Evolutionary conservation across 1,284 basidiomycete genomes (phyloP), one percentile per base, ranked within the genome.

Genomic region (Rhizopogon hawkerae): DNA sequence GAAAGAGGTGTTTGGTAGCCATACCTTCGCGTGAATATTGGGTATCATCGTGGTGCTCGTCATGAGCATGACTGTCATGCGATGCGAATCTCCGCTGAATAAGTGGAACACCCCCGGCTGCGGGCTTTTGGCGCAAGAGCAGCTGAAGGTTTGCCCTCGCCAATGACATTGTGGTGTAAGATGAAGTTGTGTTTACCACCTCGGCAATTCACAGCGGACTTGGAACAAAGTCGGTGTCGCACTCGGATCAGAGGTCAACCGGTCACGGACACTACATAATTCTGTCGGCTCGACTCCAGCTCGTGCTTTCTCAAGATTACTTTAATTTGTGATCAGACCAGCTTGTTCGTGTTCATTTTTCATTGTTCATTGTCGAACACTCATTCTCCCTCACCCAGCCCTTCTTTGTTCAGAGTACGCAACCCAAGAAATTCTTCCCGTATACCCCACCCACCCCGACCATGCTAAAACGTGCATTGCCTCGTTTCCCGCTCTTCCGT

Each of bases 21-120:
- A 50, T 52, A 82, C 84, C 75, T 77, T 87, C 83, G 53, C 70
- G 68, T 24, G 74, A 71, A 60, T 80, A 78, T n/a, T 70, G 60
- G 29, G 71, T 68, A 38, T 58, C 58, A 53, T 76, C 74, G 24
- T 59, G 42, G 18, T 66, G 54, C 47, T 70, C 69, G 38, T 66
- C 67, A 55, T 72, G 56, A 26, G 62, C 49, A 52, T 71, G 65
- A 37, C 61, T 54, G 18, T 53, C 51, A 33, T 66, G 54, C 33
- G 77, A 75, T 16, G 69, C 66, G 48, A 67, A 61, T 58, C 77
- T 67, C 49, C 65, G 60, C 42, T 65, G 70, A 35, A 61, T 38
- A 24, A 60, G 46, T 24, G 60, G 46, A 29, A 37, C 44, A 14
- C 51, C 45, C 29, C 54, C 31, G 21, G 51, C 38, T 23, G 58